These are phyloP conservation scores for Pseudocercospora musae DNA, from an alignment of 2,329 filamentous ascomycete genomes.

Conservation along the genomic window DNA sequence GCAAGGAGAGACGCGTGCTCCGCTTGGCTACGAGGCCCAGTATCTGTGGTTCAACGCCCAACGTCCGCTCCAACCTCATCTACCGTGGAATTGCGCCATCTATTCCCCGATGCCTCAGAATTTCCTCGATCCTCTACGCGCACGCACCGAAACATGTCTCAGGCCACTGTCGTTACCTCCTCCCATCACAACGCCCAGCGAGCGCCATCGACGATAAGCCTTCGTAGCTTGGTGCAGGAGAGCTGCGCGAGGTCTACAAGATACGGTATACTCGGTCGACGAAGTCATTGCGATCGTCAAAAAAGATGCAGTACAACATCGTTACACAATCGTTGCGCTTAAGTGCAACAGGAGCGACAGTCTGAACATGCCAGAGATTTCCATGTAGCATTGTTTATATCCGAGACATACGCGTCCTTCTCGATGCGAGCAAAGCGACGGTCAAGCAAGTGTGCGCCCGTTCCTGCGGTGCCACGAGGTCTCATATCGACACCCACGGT, in stretches of 20 bases:
- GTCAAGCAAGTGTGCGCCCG: background rate
- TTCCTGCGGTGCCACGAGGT: background rate
- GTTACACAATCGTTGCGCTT: no score
- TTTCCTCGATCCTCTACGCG: background rate
- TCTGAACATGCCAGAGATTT: background rate
- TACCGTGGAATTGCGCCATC: background rate
- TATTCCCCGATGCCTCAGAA: background rate
- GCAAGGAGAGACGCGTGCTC: background rate
- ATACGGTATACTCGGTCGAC: no score
- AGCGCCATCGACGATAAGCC: background rate
- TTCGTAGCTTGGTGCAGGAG: no score
- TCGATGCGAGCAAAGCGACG: background rate
- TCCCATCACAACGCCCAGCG: background rate
- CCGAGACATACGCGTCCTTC: background rate
- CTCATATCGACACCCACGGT: background rate
- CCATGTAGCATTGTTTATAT: background rate
- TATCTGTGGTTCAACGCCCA: background rate
- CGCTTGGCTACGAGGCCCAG: background rate
- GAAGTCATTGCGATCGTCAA: no score
- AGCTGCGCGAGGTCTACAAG: no score
- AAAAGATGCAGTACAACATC: no score
- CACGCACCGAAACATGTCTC: background rate
- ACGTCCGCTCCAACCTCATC: constrained; percentile 1
- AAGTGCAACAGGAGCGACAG: background rate
- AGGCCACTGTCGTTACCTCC: background rate